A percentile compares a stretch with the other conserved stretches of the same genome.
Evolutionary conservation across 345 rosid species (phyloP).

Genomic region (Pistacia integerrima): DNA sequence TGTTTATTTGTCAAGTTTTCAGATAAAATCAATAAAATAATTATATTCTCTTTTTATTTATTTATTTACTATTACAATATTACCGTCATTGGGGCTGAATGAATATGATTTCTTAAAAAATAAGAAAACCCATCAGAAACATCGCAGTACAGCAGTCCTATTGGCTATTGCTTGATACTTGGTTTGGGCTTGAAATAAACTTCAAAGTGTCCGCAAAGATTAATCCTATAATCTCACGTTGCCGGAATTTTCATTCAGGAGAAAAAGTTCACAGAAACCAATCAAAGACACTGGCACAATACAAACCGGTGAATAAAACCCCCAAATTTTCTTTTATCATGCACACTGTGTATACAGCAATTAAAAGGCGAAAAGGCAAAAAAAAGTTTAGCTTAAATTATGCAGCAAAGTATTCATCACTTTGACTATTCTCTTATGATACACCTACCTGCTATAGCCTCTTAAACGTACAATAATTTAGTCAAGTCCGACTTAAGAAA

Average conservation of each 20-base stretch:
- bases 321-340: not conserved
- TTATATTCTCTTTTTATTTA: too few relatives aligned
- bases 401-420: not conserved
- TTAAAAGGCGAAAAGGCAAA: not conserved
- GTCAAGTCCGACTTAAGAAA: constrained; percentile 13
- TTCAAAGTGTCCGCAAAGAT: too few relatives aligned
- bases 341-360: not conserved
- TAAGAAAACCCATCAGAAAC: too few relatives aligned
- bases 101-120: too few relatives aligned
- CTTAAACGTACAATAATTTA: constrained; percentile 22
- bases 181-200: too few relatives aligned
- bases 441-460: constrained; percentile 19
- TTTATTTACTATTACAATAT: too few relatives aligned
- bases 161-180: too few relatives aligned
- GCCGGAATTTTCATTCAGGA: not conserved
- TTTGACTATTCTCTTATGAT: constrained; percentile 19
- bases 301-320: not conserved
- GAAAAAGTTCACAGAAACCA: not conserved
- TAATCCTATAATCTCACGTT: too few relatives aligned
- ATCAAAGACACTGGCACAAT: not conserved
- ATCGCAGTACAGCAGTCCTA: too few relatives aligned
- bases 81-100: too few relatives aligned
- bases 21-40: too few relatives aligned
- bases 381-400: not conserved
- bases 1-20: too few relatives aligned